phyloP scores from a whole-genome alignment of 176 grass and related monocot species.

The Oryza australiensis region DNA sequence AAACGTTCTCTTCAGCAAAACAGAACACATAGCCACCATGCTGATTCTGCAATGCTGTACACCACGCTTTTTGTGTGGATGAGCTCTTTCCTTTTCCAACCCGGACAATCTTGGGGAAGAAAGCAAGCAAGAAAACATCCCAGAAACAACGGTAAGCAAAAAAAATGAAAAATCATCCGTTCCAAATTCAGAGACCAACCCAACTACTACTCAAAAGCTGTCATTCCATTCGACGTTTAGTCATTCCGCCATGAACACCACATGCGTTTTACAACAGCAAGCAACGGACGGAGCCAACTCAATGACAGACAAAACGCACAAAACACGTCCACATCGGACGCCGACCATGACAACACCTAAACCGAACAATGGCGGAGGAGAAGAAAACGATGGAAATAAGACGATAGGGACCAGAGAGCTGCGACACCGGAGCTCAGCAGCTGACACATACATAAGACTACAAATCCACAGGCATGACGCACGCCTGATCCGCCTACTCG shows the following conservation, averaged over 20 bases:
- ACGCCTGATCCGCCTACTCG: background rate
- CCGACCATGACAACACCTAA: constrained; percentile 10
- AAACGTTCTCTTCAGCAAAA: background rate
- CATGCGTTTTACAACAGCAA: constrained; percentile 35
- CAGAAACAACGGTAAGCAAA: background rate
- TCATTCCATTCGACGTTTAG: constrained; percentile 8
- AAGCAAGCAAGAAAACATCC: background rate
- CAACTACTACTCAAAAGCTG: constrained; percentile 22
- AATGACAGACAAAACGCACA: constrained; percentile 31
- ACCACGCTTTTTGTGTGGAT: constrained; percentile 28
- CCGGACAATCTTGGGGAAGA: background rate
- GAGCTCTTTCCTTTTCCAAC: background rate
- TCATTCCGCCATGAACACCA: constrained; percentile 39
- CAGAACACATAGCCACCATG: background rate
- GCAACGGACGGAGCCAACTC: background rate
- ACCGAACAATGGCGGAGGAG: background rate
- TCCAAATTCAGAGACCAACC: background rate
- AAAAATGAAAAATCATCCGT: background rate
- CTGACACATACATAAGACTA: constrained; percentile 27
- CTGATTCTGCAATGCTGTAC: background rate
- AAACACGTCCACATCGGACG: constrained; percentile 13
- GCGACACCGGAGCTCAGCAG: background rate
- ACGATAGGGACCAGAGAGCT: background rate
- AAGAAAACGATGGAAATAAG: background rate
- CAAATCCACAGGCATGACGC: constrained; percentile 17